Evolutionary conservation across 1,284 basidiomycete species (phyloP).

Genomic region (Ustilago nuda): DNA sequence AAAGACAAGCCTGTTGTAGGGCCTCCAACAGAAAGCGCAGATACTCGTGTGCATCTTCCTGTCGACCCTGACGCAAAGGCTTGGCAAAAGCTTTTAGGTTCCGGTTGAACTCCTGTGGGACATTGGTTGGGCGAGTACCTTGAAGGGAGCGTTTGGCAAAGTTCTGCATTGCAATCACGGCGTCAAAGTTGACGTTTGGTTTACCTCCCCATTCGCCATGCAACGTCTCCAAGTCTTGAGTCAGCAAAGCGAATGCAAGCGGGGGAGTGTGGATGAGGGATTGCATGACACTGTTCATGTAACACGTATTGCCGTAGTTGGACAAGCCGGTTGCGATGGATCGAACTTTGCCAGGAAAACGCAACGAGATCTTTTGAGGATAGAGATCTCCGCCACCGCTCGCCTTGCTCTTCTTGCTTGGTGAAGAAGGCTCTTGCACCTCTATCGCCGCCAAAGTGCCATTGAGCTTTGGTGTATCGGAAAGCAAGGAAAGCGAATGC

Average conservation of each 20-base stretch:
- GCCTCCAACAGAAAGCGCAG: constrained; percentile 93
- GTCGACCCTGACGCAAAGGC: constrained; percentile 87
- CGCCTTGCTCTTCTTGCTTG: constrained; percentile 30
- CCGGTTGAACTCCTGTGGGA: constrained; percentile 57
- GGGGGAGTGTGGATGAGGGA: constrained; percentile 94
- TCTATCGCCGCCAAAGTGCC: constrained; percentile 4
- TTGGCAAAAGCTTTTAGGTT: constrained; percentile 80
- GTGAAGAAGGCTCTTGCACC: constrained; percentile 1
- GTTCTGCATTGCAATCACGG: constrained; percentile 68
- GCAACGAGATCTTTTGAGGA: constrained; percentile 49
- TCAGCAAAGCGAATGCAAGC: constrained; percentile 78
- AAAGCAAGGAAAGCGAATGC: constrained; percentile 37
- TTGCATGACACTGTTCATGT: constrained; percentile 94
- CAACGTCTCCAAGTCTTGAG: constrained; percentile 73
- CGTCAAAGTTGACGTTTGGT: constrained; percentile 57
- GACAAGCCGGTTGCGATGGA: constrained; percentile 74
- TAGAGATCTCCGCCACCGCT: constrained; percentile 29
- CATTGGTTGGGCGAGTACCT: constrained; percentile 32
- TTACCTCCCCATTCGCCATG: constrained; percentile 60
- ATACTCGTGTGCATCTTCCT: constrained; percentile 99
- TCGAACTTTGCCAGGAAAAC: constrained; percentile 50
- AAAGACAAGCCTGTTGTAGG: constrained; percentile 85
- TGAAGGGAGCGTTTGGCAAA: constrained; percentile 75
- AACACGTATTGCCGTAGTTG: constrained; percentile 97
- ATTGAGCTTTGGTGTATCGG: constrained; percentile 38